Base-by-base conservation (phyloP, 306 rosid genomes). In the Rosa chinensis region DNA sequence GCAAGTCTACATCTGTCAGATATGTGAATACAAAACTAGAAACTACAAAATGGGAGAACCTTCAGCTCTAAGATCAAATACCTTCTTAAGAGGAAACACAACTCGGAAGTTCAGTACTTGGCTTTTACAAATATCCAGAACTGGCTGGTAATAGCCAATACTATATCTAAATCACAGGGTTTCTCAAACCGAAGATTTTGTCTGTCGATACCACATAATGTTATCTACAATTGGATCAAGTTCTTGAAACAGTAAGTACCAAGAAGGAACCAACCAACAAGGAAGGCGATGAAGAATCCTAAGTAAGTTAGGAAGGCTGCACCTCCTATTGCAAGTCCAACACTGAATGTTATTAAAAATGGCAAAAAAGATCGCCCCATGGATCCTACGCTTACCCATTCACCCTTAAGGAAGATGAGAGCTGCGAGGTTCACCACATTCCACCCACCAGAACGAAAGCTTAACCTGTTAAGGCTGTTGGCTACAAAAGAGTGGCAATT, bases 401-500 rank as follows among this genome's bases (percentile, higher is more conserved):
- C 83, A 17, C 98, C 97, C 86, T 87, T 90, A 73, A 93, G 81
- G 72, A 91, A 88, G 76, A 96, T 82, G 78, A 89, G 87, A 87
- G 88, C 82, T 5, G 98, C 98, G 69, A 96, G 97, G 93, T 88
- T 96, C 82, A 96, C 99, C 84, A 93, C 97, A 75, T 95, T 95
- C 99, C 99, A 95, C 75, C 96, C 90, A 21, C 94, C 87, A 48
- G 91, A 84, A n/a, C 71, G 72, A 85, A 88, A 91, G 37, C 85
- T 85, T 84, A 93, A 77, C 88, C 94, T 89, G 86, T 95, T 95
- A 66, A 93, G 87, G 79, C 86, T 93, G 82, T 93, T 90, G 78
- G 96, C 99, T 68, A 95, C 99, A 82, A 95, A 95, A 4, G 97
- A 95, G 75, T 93, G 99, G 76, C 98, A 93, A 77, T 96, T 93